Percentiles rank a stretch among this genome's conserved stretches.
phyloP scores from a whole-genome alignment of 106 monocot genomes.

The Triglochin maritima region DNA sequence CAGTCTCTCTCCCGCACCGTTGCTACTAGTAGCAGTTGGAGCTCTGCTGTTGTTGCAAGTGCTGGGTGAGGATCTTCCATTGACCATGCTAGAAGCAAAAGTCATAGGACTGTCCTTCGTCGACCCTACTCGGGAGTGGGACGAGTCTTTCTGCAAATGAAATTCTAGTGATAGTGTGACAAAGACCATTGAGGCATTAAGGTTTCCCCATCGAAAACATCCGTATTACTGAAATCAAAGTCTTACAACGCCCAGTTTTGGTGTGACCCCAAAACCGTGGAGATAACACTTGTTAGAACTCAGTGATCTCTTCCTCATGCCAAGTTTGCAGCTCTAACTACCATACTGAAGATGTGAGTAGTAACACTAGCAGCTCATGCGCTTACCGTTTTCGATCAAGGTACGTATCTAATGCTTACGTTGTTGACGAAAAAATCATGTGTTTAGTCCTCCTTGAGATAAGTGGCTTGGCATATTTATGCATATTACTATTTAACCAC shows the following conservation, averaged over 20 bases:
- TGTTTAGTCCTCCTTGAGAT: too few relatives aligned
- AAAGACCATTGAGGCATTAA: slow-evolving; percentile 12
- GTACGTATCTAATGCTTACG: too few relatives aligned
- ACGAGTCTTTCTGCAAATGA: slow-evolving; percentile 55
- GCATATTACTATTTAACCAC: too few relatives aligned
- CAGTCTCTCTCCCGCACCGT: neutral
- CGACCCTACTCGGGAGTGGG: slow-evolving; percentile 57
- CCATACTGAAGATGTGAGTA: too few relatives aligned
- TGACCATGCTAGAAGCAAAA: slow-evolving; percentile 11
- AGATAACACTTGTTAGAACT: too few relatives aligned
- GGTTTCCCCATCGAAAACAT: neutral
- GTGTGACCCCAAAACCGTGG: neutral
- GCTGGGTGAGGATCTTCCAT: neutral
- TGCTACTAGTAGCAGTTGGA: slow-evolving; percentile 4
- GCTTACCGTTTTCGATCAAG: too few relatives aligned
- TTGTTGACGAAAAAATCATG: too few relatives aligned
- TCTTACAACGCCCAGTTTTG: neutral
- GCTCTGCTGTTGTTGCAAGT: neutral
- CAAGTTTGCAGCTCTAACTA: too few relatives aligned
- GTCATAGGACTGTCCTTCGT: slow-evolving; percentile 52
- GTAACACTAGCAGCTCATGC: too few relatives aligned
- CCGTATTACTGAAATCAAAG: neutral
- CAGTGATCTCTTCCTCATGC: too few relatives aligned
- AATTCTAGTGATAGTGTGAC: too few relatives aligned
- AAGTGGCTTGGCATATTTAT: too few relatives aligned